Evolutionary conservation across 495 filamentous ascomycete genomes (phyloP).

Genomic region (Thermothielavioides terrestris): DNA sequence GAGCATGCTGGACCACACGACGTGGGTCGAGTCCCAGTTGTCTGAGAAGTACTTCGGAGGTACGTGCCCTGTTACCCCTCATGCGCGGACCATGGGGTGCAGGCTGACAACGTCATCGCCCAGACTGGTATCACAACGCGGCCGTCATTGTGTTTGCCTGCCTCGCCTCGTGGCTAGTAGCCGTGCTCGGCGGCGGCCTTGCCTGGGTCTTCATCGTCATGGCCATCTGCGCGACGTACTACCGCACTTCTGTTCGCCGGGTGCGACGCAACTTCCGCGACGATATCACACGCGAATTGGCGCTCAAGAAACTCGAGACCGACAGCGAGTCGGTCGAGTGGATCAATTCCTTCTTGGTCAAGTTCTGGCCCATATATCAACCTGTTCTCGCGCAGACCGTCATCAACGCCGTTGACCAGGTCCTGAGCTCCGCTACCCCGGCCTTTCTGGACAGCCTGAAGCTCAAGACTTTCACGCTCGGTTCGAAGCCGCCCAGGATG

Average conservation of each 20-base stretch:
- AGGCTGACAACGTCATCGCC: conserved; percentile 3
- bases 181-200: conserved; percentile 79
- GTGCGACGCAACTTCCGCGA: conserved; percentile 95
- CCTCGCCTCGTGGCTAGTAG: conserved; percentile 81
- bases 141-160: conserved; percentile 89
- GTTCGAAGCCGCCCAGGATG: conserved; percentile 88
- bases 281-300: conserved; percentile 87
- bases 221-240: conserved; percentile 88
- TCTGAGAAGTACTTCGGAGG: conserved; percentile 89
- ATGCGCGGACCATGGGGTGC: too few relatives aligned
- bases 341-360: conserved; percentile 98
- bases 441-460: conserved; percentile 88
- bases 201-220: conserved; percentile 90
- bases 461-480: conserved; percentile 83
- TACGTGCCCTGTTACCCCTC: conserved; percentile 37
- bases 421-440: conserved; percentile 82
- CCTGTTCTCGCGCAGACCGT: conserved; percentile 87
- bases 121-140: conserved; percentile 97
- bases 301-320: conserved; percentile 78
- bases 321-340: conserved; percentile 93
- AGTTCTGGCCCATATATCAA: conserved; percentile 98
- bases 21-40: conserved; percentile 73
- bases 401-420: conserved; percentile 88
- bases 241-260: conserved; percentile 87
- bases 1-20: conserved; percentile 76